Evolutionary conservation across 2,329 filamentous ascomycete species (phyloP), one percentile per base, ranked within the genome.

Genomic region (Boeremia exigua): DNA sequence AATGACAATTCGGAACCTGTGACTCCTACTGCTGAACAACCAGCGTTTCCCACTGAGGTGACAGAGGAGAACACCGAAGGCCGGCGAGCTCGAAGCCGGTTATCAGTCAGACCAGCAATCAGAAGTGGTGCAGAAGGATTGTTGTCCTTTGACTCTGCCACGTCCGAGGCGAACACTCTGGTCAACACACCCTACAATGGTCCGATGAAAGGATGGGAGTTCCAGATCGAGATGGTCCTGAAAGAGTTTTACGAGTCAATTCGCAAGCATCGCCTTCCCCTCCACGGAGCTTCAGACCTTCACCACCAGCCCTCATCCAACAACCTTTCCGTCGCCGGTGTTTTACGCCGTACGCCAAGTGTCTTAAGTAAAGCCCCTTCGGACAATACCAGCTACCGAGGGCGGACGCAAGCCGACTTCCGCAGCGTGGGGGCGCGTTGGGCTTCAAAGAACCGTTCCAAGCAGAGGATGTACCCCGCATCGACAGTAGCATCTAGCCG

Each of bases 201-300:
- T 6, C 81, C 87, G 0, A 81, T 89, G 68, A 88, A 87, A 61
- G 88, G 86, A 2, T 99, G 95, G 95, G 92, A 97, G 72, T 82
- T 86, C 32, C 92, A 96, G 72, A 82, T 99, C 36, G 95, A 99
- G 76, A 80, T 85, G n/a, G 90, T 98, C 6, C 82, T 99, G 25
- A 96, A 96, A 75, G 88, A 92, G 19, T 96, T 96, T 58, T 99
- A 96, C 75, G 86, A 81, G 27, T 96, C 93, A 0, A 97, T 99
- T 68, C 88, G 91, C 44, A 89, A 91, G 64, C 88, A 96, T 61
- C 87, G 86, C n/a, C 81, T 99, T 40, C 95, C 95, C 5, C 81
- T 98, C 3, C 92, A 95, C 70, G 92, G 92, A 9, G 88, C 87
- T 10, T 54, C 42, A 81, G 85, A 82, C 67, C 70, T 79, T 64